Evolutionary conservation across 108 stramenopile species (phyloP), one percentile per base, ranked within the genome.

Genomic region (Skeletonema potamos): DNA sequence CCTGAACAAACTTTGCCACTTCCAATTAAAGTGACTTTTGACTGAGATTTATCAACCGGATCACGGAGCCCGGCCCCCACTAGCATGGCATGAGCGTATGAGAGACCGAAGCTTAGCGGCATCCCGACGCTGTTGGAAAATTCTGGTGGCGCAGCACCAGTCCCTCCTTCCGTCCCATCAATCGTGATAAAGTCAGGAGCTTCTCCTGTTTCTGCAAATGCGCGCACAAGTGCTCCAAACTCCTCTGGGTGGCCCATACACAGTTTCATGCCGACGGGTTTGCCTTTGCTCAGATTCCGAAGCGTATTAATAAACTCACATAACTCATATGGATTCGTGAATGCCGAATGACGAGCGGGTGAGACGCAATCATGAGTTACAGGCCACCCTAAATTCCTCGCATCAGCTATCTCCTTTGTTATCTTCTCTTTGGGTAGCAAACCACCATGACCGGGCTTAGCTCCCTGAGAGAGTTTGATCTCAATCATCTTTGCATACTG

Each of bases 111-210:
- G n/a, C 68, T 73, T 36, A 96, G 79, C 0, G 96, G 93, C 27
- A 80, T 74, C 32, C 96, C 96, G 28, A 96, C 67, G 12, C 76
- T 78, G 65, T 96, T 88, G 20, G 81, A 83, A 57, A 92, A 94
- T 57, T 96, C 95, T 1, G 92, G 93, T 27, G 96, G 96, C 43
- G 96, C 96, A 27, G 96, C 96, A 18, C 96, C 96, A 9, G 96
- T 96, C 8, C 96, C 96, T 8, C 96, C 96, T 72, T 96, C 96
- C 8, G 73, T 81, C 44, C 93, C 93, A 73, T 94, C 93, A 10
- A 91, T 76, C 0, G 88, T 91, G 32, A 94, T 88, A 62, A 94
- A 94, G 64, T 94, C 93, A 8, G 90, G 90, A 39, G 69, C 73
- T 20, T 73, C 75, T 36, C 77, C 86, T 32, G 77, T 76, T 27